Evolutionary conservation across 345 rosid genomes (phyloP), one percentile per base, ranked within the genome.

Genomic region (Syzygium aromaticum): DNA sequence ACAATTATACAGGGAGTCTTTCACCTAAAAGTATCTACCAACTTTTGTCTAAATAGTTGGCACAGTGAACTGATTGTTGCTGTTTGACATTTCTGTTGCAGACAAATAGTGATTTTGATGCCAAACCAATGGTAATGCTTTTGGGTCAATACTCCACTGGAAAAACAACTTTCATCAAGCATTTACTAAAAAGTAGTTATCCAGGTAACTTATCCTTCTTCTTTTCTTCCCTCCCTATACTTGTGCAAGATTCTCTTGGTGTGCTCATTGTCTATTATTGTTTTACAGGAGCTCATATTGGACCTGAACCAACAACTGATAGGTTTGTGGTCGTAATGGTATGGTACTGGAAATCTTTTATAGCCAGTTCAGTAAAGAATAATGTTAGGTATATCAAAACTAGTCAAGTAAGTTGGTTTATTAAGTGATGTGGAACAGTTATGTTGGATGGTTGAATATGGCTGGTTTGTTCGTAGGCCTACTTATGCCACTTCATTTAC

Each of bases 141-240:
- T 91, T 96, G 94, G 99, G 99, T 88, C 99, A 98, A 86, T 95
- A 98, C 91, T 98, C 99, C 86, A 98, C 99, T 61, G 99, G 99
- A 43, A 98, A 98, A 91, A 96, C 99, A 84, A 96, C 99, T 77
- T 98, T 96, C 91, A 96, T 98, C 89, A 96, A 98, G 90, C 99
- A 98, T 94, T 90, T 98, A 91, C 98, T 98, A 80, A 94, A 90
- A 91, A 83, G 91, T 90, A 92, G 91, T 88, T 98, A 96, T 92
- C 99, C 99, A 88, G 99, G 99, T 89, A 90, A 88, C 87, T 54
- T 85, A 77, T 90, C 52, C 89, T 84, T 77, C 84, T 86, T 77
- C 46, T 85, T 53, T 52, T 52, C 86, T n/a, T 54, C 49, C 56
- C 25, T 80, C 51, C 80, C 53, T 84, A 12, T 22, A 52, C 40